Evolutionary conservation across 257 asterid species (phyloP), one percentile per base, ranked within the genome.

Genomic region (Fraxinus cuspidata): DNA sequence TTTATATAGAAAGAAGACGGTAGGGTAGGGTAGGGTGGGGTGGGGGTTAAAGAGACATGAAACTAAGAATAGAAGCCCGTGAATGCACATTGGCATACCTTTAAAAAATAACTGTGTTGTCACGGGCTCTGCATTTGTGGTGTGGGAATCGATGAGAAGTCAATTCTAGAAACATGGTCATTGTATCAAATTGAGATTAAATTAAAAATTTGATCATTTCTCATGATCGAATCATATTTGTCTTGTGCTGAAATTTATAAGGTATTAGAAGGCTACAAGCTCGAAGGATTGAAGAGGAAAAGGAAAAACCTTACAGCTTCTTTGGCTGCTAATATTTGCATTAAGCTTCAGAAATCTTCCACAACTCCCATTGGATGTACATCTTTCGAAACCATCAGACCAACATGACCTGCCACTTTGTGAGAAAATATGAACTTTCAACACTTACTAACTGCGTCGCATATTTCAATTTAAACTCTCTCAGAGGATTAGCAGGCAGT

Each of bases 71-170:
- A 12, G 19, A 9, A 29, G 78, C 51, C 80, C 78, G 65, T 74
- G 85, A 74, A 15, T 49, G 40, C 44, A 63, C 38, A 72, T 60
- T 32, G 47, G n/a, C 42, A 13, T 47, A 71, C 53, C 77, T 58
- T 40, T 18, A 31, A 25, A 82, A 73, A 70, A 66, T 12, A n/a
- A 80, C 72, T 37, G 77, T 60, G 70, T 71, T 28, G 74, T 83
- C 89, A 85, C 83, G 87, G 85, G 68, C 5, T 69, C 37, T 69
- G 80, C 0, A 73, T 53, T 69, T 67, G 83, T 75, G 83, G 79
- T 56, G 28, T 51, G 51, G 71, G 60, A 53, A 10, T 53, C 27
- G 2, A 2, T 40, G 16, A 40, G 47, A 40, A 10, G 15, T 40
- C 47, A 40, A 40, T 40, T 40, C 47, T 10, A 40, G 47, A 40